Evolutionary conservation across 306 rosid species (phyloP), one percentile per base, ranked within the genome.

Genomic region (Sophora flavescens): DNA sequence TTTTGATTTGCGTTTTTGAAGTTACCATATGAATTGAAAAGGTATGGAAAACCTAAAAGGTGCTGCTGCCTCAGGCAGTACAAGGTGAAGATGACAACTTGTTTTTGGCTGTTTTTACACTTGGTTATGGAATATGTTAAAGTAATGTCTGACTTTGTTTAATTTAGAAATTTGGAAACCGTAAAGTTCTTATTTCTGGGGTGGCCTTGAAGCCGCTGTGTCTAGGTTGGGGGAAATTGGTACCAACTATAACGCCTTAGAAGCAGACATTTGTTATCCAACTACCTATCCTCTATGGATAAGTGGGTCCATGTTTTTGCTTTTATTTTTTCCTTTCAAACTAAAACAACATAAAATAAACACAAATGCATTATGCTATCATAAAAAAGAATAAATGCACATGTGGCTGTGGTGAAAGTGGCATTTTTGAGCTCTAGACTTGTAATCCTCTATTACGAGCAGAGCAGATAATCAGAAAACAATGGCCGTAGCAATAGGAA

Each of bases 401-500:
- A 52, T 81, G 82, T 72, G 85, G 84, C 50, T 39, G 41, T 32
- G 1, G 59, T 75, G 78, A 68, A 68, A 66, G 83, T 83, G 59
- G 75, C 75, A 78, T 63, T 71, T 80, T 68, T 77, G 72, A 83
- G 70, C 78, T 68, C 68, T 41, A n/a, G 67, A 28, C 57, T 59
- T 62, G 61, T 44, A 7, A 30, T 80, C 67, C 79, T 54, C 59
- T 41, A 41, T 38, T 33, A 59, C 67, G 39, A 74, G 48, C 35
- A 28, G 45, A 74, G 53, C 35, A 41, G 80, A 75, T 67, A 81
- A 68, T 38, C 56, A 70, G 77, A 78, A 30, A 80, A 72, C 69
- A 80, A 95, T 90, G 97, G 92, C 88, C 13, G 76, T 77, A 59
- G 81, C 88, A 78, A 82, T 78, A 13, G 88, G 85, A 74, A 86